Conservation (phyloP, 1,284 basidiomycete species). For the Ustilago sp. region DNA sequence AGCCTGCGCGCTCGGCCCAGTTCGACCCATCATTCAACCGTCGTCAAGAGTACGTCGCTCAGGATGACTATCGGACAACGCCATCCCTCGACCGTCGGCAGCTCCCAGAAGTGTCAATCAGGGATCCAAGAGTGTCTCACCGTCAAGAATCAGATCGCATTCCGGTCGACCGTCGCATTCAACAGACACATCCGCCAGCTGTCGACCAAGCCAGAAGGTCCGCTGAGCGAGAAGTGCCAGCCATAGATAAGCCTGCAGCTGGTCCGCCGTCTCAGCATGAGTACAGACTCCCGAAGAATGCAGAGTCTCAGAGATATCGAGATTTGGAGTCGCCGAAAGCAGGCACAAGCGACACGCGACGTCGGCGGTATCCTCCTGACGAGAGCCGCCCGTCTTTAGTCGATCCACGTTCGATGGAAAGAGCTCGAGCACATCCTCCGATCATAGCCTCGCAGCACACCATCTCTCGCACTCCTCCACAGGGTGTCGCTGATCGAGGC, state of each 20-base stretch:
- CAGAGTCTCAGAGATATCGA: neutral
- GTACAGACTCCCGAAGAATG: neutral
- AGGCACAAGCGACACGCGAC: neutral
- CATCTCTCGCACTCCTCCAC: constrained; percentile 1
- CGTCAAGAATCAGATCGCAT: neutral
- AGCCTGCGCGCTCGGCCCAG: neutral
- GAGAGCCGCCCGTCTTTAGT: neutral
- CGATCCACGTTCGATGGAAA: neutral
- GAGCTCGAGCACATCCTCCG: constrained; percentile 6
- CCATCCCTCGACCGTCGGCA: neutral
- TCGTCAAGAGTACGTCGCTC: neutral
- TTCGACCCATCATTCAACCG: neutral
- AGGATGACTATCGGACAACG: neutral
- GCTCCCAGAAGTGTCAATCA: neutral
- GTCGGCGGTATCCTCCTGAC: neutral
- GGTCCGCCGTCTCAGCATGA: neutral
- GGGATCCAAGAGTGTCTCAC: neutral
- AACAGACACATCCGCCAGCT: neutral
- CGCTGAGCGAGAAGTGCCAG: neutral
- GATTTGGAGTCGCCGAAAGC: neutral
- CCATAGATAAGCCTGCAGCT: neutral
- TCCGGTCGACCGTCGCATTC: neutral
- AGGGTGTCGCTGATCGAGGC: neutral
- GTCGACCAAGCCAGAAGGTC: neutral
- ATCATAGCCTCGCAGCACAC: constrained; percentile 27